Evolutionary conservation across 768 basidiomycete species (phyloP).

Genomic region (Pulveroboletus sp.): DNA sequence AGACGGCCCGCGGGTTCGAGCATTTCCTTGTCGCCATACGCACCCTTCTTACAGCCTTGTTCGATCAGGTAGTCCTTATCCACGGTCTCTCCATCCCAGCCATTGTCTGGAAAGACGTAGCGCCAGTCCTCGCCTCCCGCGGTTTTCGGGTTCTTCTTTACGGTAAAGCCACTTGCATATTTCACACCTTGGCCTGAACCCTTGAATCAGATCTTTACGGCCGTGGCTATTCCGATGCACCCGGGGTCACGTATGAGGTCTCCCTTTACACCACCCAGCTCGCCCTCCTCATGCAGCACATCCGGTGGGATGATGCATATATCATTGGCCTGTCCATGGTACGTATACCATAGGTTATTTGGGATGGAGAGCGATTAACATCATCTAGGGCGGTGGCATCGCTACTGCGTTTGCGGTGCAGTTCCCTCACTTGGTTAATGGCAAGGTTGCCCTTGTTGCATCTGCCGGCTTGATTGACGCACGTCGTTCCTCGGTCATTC

Average conservation of each 20-base stretch:
- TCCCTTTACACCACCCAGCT: slow-evolving; percentile 71
- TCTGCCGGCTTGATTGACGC: slow-evolving; percentile 71
- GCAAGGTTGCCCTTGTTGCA: slow-evolving; percentile 64
- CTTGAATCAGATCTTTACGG: slow-evolving; percentile 67
- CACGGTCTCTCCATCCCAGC: slow-evolving; percentile 77
- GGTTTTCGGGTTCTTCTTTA: slow-evolving; percentile 78
- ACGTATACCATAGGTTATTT: not conserved
- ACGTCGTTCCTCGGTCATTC: slow-evolving; percentile 4
- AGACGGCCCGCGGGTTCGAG: slow-evolving; percentile 58
- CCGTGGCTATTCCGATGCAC: slow-evolving; percentile 81
- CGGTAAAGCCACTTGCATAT: slow-evolving; percentile 38
- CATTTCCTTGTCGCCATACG: not conserved
- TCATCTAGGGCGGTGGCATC: slow-evolving; percentile 64
- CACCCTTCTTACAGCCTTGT: slow-evolving; percentile 2
- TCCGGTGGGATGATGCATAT: slow-evolving; percentile 66
- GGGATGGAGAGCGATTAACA: slow-evolving; percentile 10
- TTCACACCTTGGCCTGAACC: slow-evolving; percentile 1
- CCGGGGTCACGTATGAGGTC: slow-evolving; percentile 63
- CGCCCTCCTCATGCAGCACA: slow-evolving; percentile 78
- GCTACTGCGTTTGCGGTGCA: slow-evolving; percentile 67
- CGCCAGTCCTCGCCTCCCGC: slow-evolving; percentile 55
- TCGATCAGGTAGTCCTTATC: slow-evolving; percentile 65
- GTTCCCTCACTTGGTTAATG: slow-evolving; percentile 70
- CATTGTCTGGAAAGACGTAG: slow-evolving; percentile 75
- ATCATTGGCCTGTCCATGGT: slow-evolving; percentile 80